phyloP scores from a whole-genome alignment of 1,284 basidiomycete species.

The Coniophora puteana region DNA sequence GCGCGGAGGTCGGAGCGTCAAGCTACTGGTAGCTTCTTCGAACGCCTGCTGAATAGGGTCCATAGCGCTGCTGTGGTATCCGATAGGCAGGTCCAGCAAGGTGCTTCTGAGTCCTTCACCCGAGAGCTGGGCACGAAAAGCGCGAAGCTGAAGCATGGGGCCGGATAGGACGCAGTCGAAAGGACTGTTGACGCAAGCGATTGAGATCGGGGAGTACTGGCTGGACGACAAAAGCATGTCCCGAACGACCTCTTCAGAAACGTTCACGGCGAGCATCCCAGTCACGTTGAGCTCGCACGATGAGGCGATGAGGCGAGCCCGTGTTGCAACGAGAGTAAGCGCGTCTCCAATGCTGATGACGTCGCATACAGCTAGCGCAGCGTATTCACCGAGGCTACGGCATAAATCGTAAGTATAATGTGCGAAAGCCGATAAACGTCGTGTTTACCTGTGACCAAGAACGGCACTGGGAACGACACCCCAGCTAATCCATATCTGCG shows the following conservation, averaged over 20 bases:
- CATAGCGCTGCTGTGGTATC: conserved; percentile 65
- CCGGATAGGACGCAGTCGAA: conserved; percentile 58
- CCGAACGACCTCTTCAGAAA: conserved; percentile 31
- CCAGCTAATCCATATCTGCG: conserved; percentile 61
- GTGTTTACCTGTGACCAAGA: conserved; percentile 61
- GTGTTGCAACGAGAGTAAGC: conserved; percentile 52
- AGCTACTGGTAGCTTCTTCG: conserved; percentile 30
- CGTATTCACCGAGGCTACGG: conserved; percentile 66
- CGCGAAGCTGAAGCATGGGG: conserved; percentile 36
- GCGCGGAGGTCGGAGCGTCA: conserved; percentile 40
- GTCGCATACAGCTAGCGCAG: conserved; percentile 54
- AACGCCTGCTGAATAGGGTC: conserved; percentile 48
- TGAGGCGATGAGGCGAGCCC: conserved; percentile 50
- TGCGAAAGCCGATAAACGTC: neutral
- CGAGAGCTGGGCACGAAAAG: conserved; percentile 40
- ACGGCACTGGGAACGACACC: conserved; percentile 54
- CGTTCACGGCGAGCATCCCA: conserved; percentile 58
- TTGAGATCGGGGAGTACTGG: conserved; percentile 35
- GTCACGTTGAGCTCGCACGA: conserved; percentile 41
- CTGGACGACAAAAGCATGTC: conserved; percentile 31
- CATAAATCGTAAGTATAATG: neutral
- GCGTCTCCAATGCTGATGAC: conserved; percentile 54
- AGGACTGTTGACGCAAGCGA: conserved; percentile 62
- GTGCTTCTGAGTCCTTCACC: conserved; percentile 33
- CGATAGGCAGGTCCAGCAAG: conserved; percentile 52